Conservation (phyloP, 805 yeast species). For the Henningerozyma blattae region DNA sequence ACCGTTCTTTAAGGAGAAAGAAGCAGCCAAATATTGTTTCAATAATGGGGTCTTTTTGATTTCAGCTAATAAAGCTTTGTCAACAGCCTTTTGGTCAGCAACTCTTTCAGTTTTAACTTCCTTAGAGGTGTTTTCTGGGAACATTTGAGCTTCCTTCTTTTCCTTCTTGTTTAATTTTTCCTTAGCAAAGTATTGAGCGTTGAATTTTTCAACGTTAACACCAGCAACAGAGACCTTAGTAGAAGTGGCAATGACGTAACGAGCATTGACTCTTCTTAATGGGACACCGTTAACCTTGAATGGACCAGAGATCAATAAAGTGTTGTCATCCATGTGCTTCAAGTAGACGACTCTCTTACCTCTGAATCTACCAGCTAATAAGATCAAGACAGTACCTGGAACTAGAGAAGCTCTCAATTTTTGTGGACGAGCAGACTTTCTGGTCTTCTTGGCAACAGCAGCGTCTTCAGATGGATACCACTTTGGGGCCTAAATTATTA, state of each 20-base stretch:
- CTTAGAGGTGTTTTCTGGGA: slow-evolving; percentile 69
- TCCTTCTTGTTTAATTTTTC: slow-evolving; percentile 75
- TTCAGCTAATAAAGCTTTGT: slow-evolving; percentile 82
- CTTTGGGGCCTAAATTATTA: slow-evolving; percentile 68
- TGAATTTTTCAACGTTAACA: slow-evolving; percentile 82
- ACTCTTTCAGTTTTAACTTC: slow-evolving; percentile 88
- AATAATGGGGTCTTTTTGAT: slow-evolving; percentile 96
- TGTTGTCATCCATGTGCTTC: slow-evolving; percentile 95
- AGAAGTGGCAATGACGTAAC: slow-evolving; percentile 98
- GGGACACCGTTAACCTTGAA: slow-evolving; percentile 99
- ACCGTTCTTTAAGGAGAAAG: slow-evolving; percentile 95
- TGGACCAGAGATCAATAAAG: slow-evolving; percentile 94
- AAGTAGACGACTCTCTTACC: slow-evolving; percentile 99
- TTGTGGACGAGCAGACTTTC: slow-evolving; percentile 89
- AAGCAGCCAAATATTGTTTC: slow-evolving; percentile 89
- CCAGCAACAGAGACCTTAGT: slow-evolving; percentile 73
- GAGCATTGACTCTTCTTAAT: slow-evolving; percentile 96
- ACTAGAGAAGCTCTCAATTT: slow-evolving; percentile 90
- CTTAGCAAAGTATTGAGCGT: slow-evolving; percentile 91
- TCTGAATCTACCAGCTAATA: slow-evolving; percentile 99
- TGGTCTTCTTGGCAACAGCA: slow-evolving; percentile 76
- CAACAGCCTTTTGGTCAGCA: slow-evolving; percentile 93
- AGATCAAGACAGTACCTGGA: slow-evolving; percentile 95
- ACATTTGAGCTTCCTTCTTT: slow-evolving; percentile 88
- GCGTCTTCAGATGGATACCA: slow-evolving; percentile 92